Base-by-base conservation (phyloP, 352 stramenopile species). In the Pythium insidiosum region DNA sequence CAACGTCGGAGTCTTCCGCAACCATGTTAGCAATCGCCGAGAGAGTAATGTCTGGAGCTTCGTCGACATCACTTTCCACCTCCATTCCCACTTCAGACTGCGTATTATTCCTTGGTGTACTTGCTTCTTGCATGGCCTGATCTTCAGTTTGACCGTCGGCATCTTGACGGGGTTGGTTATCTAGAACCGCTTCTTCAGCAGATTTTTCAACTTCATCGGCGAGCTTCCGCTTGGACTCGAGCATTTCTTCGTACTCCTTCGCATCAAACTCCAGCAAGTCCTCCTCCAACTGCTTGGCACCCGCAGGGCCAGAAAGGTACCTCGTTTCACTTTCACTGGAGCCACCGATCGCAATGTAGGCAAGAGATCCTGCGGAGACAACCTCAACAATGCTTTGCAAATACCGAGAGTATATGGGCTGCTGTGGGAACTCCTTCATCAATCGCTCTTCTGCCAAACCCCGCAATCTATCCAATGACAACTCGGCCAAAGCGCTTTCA, bases 1-100 rank as follows among this genome's bases (percentile, higher is more conserved):
- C 66, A 6, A 84, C 73, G 39, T 86, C 75, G 21, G 57, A 86
- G 56, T 93, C 80, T 52, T 90, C 80, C 13, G 61, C 78, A 21
- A 87, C 78, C 78, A 93, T 93, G 46, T 90, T 84, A n/a, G 80
- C 80, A 42, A 90, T 89, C 13, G 76, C 75, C 5, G 75, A 88
- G 10, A 90, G 56, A 15, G 76, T 88, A 37, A 93, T 81, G 51
- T 85, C 77, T 0, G 76, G 59, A 30, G 74, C 65, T 11, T 89
- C 79, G 37, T 91, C 79, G 6, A 66, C 74, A 31, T 91, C 79
- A 45, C 79, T 91, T 41, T 91, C 79, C 12, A 91, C 63, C 30
- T 91, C 79, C 79, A 91, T 91, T 88, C 3, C 70, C 79, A 7
- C 57, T 46, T 39, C 33, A 37, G 19, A 15, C 43, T 7, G 4